Evolutionary conservation across 345 rosid species (phyloP).

Genomic region (Dipteronia sinensis): DNA sequence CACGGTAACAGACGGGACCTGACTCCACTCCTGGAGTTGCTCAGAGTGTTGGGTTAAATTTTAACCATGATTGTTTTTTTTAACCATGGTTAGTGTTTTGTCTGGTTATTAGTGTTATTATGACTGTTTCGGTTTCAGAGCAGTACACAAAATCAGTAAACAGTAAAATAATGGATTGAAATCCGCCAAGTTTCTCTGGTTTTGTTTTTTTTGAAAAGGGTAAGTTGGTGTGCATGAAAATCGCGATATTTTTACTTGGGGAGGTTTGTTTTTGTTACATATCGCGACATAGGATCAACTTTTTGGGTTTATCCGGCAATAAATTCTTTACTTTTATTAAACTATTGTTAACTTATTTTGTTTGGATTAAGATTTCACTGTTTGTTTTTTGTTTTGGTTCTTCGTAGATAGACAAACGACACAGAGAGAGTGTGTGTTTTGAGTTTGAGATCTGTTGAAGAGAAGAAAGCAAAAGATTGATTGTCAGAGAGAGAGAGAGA

Average conservation of each 20-base stretch:
- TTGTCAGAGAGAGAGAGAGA: background rate
- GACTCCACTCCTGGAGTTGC: too few species aligned
- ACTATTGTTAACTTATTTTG: background rate
- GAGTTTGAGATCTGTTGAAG: constrained; percentile 23
- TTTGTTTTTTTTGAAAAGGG: background rate
- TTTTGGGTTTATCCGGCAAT: constrained; percentile 5
- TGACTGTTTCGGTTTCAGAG: constrained; percentile 13
- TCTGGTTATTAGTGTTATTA: background rate
- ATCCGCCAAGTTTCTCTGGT: background rate
- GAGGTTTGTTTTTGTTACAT: background rate
- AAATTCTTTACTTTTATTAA: constrained; percentile 8
- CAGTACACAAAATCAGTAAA: constrained; percentile 1
- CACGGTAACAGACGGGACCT: background rate
- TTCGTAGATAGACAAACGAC: constrained; percentile 9
- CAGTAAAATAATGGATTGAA: background rate
- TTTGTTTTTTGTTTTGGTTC: constrained; percentile 46
- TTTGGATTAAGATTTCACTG: constrained; percentile 26
- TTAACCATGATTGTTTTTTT: too few species aligned
- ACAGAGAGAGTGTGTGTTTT: constrained; percentile 3
- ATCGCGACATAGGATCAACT: constrained; percentile 2
- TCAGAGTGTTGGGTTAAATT: too few species aligned
- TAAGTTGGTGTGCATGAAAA: constrained; percentile 4
- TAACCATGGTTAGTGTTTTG: constrained; percentile 11
- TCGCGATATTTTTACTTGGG: constrained; percentile 27
- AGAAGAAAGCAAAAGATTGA: background rate